Conservation (phyloP, 2,329 filamentous ascomycete species). For the Cladosporium phlei region DNA sequence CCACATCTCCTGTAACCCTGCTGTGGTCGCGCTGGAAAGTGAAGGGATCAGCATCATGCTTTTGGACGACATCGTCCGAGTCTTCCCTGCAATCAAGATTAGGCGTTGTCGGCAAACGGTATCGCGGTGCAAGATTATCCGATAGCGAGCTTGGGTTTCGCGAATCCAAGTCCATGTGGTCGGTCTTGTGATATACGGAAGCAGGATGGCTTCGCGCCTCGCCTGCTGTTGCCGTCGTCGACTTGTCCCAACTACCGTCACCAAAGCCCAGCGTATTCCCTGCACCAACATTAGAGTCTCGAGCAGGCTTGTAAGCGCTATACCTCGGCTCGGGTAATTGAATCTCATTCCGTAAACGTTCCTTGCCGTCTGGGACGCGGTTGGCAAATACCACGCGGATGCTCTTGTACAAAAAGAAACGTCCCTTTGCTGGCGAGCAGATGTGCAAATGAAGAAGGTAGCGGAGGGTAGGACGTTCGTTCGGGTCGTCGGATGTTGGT, state of each 20-base stretch:
- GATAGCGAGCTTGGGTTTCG: slow-evolving; percentile 25
- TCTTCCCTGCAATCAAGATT: no score
- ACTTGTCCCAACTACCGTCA: background rate
- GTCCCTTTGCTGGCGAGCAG: slow-evolving; percentile 75
- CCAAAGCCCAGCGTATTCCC: slow-evolving; percentile 11
- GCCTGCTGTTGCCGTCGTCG: background rate
- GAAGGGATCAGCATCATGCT: slow-evolving; percentile 22
- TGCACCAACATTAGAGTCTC: slow-evolving; percentile 35
- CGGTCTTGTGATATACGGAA: background rate
- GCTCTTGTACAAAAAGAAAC: slow-evolving; percentile 86
- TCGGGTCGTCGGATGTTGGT: slow-evolving; percentile 45
- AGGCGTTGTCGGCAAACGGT: slow-evolving; percentile 20
- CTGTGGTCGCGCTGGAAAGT: slow-evolving; percentile 27
- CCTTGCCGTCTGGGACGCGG: slow-evolving; percentile 89
- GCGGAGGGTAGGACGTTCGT: slow-evolving; percentile 69
- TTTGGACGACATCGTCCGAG: slow-evolving; percentile 11
- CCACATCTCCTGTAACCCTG: slow-evolving; percentile 45
- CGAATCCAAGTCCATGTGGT: slow-evolving; percentile 13
- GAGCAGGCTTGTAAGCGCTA: slow-evolving; percentile 69
- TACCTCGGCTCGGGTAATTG: slow-evolving; percentile 85
- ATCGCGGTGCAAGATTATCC: slow-evolving; percentile 25
- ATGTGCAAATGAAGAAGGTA: slow-evolving; percentile 93
- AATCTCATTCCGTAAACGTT: slow-evolving; percentile 84
- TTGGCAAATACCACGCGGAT: slow-evolving; percentile 96
- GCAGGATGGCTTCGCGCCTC: background rate